phyloP scores from a whole-genome alignment of 306 rosid species.

The Quercus dentata region DNA sequence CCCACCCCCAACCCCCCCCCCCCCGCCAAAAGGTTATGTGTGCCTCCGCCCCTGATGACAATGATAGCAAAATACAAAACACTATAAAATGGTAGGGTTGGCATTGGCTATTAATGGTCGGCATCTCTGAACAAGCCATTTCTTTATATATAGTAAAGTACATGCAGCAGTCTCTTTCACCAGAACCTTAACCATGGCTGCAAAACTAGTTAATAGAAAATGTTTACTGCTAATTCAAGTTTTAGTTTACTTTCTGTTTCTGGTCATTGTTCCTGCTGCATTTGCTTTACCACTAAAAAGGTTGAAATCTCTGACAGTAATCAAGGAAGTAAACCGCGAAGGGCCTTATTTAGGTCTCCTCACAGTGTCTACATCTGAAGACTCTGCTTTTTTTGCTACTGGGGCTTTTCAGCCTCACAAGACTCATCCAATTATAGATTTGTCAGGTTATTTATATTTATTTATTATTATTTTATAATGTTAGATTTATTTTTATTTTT shows the following conservation, averaged over 20 bases:
- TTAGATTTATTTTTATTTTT: no score
- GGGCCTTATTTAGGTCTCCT: slow-evolving; percentile 45
- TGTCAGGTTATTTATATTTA: slow-evolving; percentile 27
- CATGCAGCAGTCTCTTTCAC: background rate
- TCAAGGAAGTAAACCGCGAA: slow-evolving; percentile 23
- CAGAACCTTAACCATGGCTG: slow-evolving; percentile 3
- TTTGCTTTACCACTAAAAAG: slow-evolving; percentile 15
- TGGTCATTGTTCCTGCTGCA: background rate
- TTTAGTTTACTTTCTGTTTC: background rate
- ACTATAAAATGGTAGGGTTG: background rate
- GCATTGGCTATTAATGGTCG: no score
- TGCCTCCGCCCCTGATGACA: no score
- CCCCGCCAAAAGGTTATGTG: no score
- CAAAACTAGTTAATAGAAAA: background rate
- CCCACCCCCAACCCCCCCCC: no score
- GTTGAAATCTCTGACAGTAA: background rate
- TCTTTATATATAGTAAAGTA: no score
- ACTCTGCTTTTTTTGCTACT: slow-evolving; percentile 30
- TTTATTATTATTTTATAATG: background rate
- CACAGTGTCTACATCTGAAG: slow-evolving; percentile 36
- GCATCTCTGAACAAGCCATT: no score
- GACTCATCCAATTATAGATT: slow-evolving; percentile 36
- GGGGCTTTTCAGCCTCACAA: slow-evolving; percentile 33
- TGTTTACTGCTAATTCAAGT: slow-evolving; percentile 1
- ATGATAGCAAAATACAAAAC: no score